Evolutionary conservation across 192 early-diverging fungal species (phyloP), one percentile per base, ranked within the genome.

Genomic region (Glomus cerebriforme): DNA sequence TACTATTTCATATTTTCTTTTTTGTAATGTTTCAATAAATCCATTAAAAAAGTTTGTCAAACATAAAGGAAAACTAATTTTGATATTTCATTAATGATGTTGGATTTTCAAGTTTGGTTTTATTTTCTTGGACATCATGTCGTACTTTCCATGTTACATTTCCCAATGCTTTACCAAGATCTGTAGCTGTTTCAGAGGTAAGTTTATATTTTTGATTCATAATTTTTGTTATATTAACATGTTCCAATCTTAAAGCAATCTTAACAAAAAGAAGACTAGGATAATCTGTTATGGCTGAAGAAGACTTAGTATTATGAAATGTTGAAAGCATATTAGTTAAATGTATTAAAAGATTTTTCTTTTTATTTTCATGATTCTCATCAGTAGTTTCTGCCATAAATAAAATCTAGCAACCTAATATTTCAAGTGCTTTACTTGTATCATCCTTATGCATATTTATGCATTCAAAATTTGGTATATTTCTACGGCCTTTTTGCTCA

Each of bases 91-190:
- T 19, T 58, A 73, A 32, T 29, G 71, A 73, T 0, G 1, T 58
- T 49, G 43, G 45, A 47, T 10, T 73, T 73, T 73, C 43, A 27
- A 73, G 13, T 22, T 73, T 73, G 7, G 6, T 31, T 73, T 73
- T 73, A 29, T 59, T 73, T 49, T 73, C 1, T 27, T 22, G 31
- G 15, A 34, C 67, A 26, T 63, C 62, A 63, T 63, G 62, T 63
- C 62, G 0, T 63, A 22, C 22, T 26, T 63, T 63, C n/a, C 62
- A 63, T 63, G 24, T 63, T 15, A 63, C 12, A 31, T 0, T 63
- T 63, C 9, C 62, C 2, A 63, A 63, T 63, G 12, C 0, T 26
- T 63, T 63, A 0, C 62, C 62, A 26, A 63, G 12, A 26, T 63
- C 24, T 12, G 62, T 63, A 1, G 62, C 62, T 26, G n/a, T 63